Base-by-base conservation (phyloP, 805 yeast species). In the Cyberlindnera japonica region DNA sequence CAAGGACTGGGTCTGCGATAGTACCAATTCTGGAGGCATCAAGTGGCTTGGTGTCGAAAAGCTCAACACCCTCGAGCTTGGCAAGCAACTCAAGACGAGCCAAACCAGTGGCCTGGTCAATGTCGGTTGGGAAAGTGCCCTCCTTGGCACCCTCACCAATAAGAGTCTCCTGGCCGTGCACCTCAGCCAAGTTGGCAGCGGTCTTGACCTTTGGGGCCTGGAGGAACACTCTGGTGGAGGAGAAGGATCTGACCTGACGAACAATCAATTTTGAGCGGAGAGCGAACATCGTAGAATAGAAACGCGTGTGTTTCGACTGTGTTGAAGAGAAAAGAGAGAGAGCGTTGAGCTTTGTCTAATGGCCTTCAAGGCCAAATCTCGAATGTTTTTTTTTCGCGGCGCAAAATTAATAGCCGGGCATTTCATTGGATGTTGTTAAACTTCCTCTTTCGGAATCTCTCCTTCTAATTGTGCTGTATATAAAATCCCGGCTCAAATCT, bases 21-120 rank as follows among this genome's bases (percentile, higher is more conserved):
- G 97, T 89, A 63, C 99, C 99, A 47, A 64, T 79, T 71, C 97
- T 90, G 59, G 88, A 82, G 51, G 89, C 68, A 50, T 87, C 87
- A 61, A 93, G 79, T 54, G 95, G 93, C 65, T 82, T 83, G 61
- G 79, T 73, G 74, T 93, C 98, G 62, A 85, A 86, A 49, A 93
- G 76, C 58, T 93, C 97, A 53, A 91, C 77, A 77, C 99, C 99
- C 68, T 90, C 96, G 63, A 86, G 71, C 69, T 88, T 85, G 72
- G 95, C 97, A 59, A 93, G 78, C 55, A 85, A 66, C 76, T 93
- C 99, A 54, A 90, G 75, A 80, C 99, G 89, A 70, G 86, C 98
- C 62, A 91, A 74, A 84, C 99, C 99, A 37, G 99, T 93, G 58
- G 97, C 89, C 74, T 91, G 98, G 60, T 93, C 96, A 53, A 86